Conservation (phyloP, 2,329 filamentous ascomycete genomes). For the Fusarium euwallaceae region DNA sequence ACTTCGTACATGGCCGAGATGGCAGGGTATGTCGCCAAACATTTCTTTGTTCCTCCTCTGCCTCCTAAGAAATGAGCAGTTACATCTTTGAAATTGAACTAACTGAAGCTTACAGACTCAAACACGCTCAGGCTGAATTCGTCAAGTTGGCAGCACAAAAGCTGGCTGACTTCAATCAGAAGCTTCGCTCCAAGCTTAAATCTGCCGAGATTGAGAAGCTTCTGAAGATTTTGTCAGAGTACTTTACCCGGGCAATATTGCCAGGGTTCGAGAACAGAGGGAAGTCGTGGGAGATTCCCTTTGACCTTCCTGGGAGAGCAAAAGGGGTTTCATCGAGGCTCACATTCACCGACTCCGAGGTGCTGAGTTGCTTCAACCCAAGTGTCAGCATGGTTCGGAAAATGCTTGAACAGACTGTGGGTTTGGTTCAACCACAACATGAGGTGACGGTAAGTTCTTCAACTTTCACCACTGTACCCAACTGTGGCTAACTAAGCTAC, state of each 20-base stretch:
- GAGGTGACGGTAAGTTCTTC: constrained; percentile 5
- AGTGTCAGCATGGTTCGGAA: constrained; percentile 4
- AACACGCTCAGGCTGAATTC: background rate
- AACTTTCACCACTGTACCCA: background rate
- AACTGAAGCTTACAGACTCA: background rate
- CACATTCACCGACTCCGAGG: constrained; percentile 8
- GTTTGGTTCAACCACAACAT: background rate
- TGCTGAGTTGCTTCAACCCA: constrained; percentile 7
- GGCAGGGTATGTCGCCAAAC: constrained; percentile 1
- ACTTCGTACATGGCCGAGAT: constrained; percentile 21
- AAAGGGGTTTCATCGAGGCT: background rate
- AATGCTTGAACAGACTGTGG: constrained; percentile 9
- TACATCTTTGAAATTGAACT: background rate
- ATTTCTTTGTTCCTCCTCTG: background rate
- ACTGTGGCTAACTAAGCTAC: background rate
- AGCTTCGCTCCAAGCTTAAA: background rate
- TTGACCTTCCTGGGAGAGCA: background rate
- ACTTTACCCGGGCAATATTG: background rate
- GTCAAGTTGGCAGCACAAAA: background rate
- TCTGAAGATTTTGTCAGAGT: background rate
- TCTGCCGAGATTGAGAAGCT: background rate
- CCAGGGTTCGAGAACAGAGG: background rate
- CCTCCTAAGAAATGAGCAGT: background rate
- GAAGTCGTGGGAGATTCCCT: background rate
- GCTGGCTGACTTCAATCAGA: background rate